Evolutionary conservation across 2,329 filamentous ascomycete species (phyloP).

Genomic region (Thermothelomyces thermophilus): DNA sequence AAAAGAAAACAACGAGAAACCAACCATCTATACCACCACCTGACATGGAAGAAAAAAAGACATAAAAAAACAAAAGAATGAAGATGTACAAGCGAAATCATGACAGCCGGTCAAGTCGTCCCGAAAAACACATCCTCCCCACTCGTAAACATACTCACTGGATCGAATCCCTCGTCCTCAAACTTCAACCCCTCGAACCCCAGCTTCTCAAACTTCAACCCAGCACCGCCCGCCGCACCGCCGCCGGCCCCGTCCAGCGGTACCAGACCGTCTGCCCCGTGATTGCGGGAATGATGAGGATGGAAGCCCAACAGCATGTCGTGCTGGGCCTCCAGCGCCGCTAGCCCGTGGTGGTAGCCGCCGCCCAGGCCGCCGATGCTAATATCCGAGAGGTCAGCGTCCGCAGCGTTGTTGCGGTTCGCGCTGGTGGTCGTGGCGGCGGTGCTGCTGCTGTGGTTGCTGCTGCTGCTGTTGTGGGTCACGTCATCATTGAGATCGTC

Average conservation of each 20-base stretch:
- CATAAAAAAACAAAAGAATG: neutral
- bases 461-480: no score
- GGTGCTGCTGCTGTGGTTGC: no score
- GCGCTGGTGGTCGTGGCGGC: neutral
- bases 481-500: no score
- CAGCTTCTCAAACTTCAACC: constrained; percentile 42
- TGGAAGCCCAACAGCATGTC: neutral
- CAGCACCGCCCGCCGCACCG: constrained; percentile 21
- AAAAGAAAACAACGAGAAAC: neutral
- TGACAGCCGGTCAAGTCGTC: constrained; percentile 13
- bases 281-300: neutral
- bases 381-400: constrained; percentile 19
- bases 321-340: constrained; percentile 23
- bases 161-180: constrained; percentile 40
- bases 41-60: neutral
- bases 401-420: no score
- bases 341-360: constrained; percentile 23
- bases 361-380: constrained; percentile 26
- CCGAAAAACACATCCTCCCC: constrained; percentile 49
- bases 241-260: neutral
- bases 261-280: no score
- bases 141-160: constrained; percentile 45
- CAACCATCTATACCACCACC: neutral
- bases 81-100: neutral
- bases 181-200: neutral